Base-by-base conservation (phyloP, 306 rosid species). In the Purshia tridentata region DNA sequence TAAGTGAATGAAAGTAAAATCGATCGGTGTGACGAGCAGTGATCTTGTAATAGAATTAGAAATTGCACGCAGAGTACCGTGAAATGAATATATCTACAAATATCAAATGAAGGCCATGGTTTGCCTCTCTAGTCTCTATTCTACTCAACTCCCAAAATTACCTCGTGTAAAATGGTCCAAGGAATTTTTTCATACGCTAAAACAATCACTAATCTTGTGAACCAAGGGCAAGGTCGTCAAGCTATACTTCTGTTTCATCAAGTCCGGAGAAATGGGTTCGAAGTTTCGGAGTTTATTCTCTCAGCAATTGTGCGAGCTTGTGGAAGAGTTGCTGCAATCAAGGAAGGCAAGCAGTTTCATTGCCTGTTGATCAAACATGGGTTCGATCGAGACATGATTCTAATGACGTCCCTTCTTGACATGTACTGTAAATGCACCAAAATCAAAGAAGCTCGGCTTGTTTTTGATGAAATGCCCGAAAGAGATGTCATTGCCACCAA, bases 391-490 rank as follows among this genome's bases (percentile, higher is more conserved):
- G 77, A 78, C 66, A 51, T 14, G 68, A 23, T 56, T 70, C 46
- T 75, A 7, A 75, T 67, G 83, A 82, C 83, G 10, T 78, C 81
- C n/a, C 64, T 78, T 22, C 69, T 78, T 6, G 76, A 70, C 46
- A 37, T 78, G 68, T 74, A 74, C 81, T 46, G 18, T 14, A 78
- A 82, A 78, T 78, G 75, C 64, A 29, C 7, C 18, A 3, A 53
- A 11, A 65, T 71, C 40, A 20, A 22, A n/a, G 72, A 58, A 0
- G 85, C 83, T 16, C 76, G 63, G 65, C 58, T 20, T 0, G n/a
- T 82, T 39, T 82, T 74, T 29, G 80, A 23, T 69, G 82, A 81
- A 77, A 77, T 81, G 75, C 80, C 82, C 7, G 39, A 48, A 13
- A 82, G 80, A 82, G 77, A 82, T 41, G 56, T 65, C 35, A 50